Base-by-base conservation (phyloP, 768 basidiomycete genomes). In the Mycena capillaripes region DNA sequence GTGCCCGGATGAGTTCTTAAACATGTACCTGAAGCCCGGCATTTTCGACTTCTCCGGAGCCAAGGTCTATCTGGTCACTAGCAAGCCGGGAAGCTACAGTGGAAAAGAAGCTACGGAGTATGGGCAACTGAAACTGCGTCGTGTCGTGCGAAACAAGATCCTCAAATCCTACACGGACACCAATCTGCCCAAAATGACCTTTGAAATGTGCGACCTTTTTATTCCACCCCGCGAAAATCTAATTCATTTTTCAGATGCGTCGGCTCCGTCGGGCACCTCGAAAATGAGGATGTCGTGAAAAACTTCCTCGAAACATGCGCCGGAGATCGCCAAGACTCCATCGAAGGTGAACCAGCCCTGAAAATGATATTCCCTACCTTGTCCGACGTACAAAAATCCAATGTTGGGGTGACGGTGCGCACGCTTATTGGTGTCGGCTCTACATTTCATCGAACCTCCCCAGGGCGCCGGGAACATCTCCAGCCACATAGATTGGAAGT, bases 281-380 rank as follows among this genome's bases (percentile, higher is more conserved):
- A 69, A 3, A 53, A 4, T 2, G 23, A 53, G 19, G 68, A 19
- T 9, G 12, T 69, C 9, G 52, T 69, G 7, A 69, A 56, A n/a
- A 69, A 34, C 32, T 44, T 69, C 30, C 52, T 69, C 3, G 60
- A 69, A 14, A 63, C 68, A 38, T 69, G 68, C 25, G 52, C 68
- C 21, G 60, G 68, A 2, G 34, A 53, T 23, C 60, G 21, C 2
- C 60, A 48, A 29, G 21, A 55, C 11, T 69, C 68, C 9, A 53
- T 56, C 16, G 60, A 69, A 30, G 61, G 61, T 14, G 17, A 32
- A 23, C 68, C 53, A 2, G 44, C 38, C 6, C 52, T 69, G 11
- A 69, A 69, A 23, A 32, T 69, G 32, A 12, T 69, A 1, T 69
- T 69, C 17, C 68, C 68, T 4, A 69, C 68, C 2, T 5, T 3